Percentiles rank a stretch among this genome's conserved stretches.
phyloP scores from a whole-genome alignment of 495 filamentous ascomycete species.

The Amphirosellinia nigrospora region DNA sequence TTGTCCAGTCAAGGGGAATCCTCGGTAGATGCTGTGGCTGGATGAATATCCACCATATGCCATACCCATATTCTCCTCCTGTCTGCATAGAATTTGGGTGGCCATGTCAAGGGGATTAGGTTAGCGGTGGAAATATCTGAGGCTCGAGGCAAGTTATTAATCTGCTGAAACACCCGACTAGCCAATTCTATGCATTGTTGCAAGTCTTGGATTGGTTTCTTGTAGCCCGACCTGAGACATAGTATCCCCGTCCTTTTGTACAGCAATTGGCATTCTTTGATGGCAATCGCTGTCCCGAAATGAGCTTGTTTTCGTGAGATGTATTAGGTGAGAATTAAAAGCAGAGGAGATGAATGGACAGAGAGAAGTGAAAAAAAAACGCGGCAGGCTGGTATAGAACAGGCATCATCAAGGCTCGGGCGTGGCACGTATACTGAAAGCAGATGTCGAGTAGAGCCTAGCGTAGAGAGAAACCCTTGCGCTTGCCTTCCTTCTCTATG shows the following conservation, averaged over 20 bases:
- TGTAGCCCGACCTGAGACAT: slow-evolving; percentile 31
- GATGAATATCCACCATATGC: slow-evolving; percentile 37
- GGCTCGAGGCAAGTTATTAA: slow-evolving; percentile 29
- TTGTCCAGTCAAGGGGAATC: slow-evolving; percentile 30
- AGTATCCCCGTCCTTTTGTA: slow-evolving; percentile 23
- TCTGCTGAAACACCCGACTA: slow-evolving; percentile 41
- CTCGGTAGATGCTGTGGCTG: slow-evolving; percentile 32
- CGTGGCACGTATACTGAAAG: slow-evolving; percentile 50
- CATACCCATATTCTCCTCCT: slow-evolving; percentile 31
- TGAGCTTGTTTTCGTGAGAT: slow-evolving; percentile 36
- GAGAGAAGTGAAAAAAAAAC: slow-evolving; percentile 46
- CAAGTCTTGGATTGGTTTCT: slow-evolving; percentile 42
- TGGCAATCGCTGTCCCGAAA: slow-evolving; percentile 12
- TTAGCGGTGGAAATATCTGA: slow-evolving; percentile 22
- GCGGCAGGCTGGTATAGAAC: slow-evolving; percentile 56
- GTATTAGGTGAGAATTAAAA: slow-evolving; percentile 59
- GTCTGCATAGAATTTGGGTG: slow-evolving; percentile 12
- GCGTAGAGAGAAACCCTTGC: slow-evolving; percentile 98
- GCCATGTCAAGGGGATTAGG: neutral
- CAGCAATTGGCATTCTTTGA: slow-evolving; percentile 28
- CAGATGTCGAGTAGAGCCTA: slow-evolving; percentile 54
- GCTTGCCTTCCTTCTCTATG: slow-evolving; percentile 92
- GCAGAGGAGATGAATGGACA: slow-evolving; percentile 46
- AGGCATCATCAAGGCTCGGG: slow-evolving; percentile 54
- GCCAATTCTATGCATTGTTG: slow-evolving; percentile 40